Base-by-base conservation (phyloP, 345 rosid species). In the Eucalyptus erythrocorys region DNA sequence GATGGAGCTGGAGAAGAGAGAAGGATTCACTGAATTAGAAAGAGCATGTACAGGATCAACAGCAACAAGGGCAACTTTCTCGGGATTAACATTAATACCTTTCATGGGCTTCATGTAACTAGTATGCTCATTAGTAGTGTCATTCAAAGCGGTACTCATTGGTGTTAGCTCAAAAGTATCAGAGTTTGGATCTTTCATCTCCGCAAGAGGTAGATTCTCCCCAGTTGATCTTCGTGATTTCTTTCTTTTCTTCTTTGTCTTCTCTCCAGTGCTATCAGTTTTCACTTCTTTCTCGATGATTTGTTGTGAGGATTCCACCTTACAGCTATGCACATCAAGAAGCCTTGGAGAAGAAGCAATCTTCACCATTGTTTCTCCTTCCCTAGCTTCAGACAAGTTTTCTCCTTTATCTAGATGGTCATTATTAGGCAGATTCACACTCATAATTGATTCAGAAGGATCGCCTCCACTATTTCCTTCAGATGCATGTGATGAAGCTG, bases 401-500 rank as follows among this genome's bases (percentile, higher is more conserved):
- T 81, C 59, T 32, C 48, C 51, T 76, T 76, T 76, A 21, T 76
- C 88, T 61, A 87, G 22, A 84, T 4, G 34, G 34, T 87, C 87
- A 68, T 85, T 90, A 89, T 26, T 88, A 51, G 88, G 87, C 24
- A 90, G 51, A 90, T 86, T 26, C 43, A 86, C 84, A 86, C 80
- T 80, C 76, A 30, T 51, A 80, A 76, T 87, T 57, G 82, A 86
- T 86, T 87, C 76, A 85, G 80, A 50, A 84, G 86, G 79, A 68
- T 87, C 68, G 80, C 87, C 90, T 88, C 87, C 90, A 30, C 51
- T 11, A 57, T 86, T 81, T 87, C 88, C 88, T 85, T 91, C 91
- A 22, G 27, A 61, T 87, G 87, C 80, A 81, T 48, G 88, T 32
- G 87, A 49, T 82, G 59, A 82, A 80, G 51, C 80, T 53, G 61